A percentile compares a stretch with the other conserved stretches of the same genome.
Conservation (phyloP, 345 rosid species). For the Boechera stricta region DNA sequence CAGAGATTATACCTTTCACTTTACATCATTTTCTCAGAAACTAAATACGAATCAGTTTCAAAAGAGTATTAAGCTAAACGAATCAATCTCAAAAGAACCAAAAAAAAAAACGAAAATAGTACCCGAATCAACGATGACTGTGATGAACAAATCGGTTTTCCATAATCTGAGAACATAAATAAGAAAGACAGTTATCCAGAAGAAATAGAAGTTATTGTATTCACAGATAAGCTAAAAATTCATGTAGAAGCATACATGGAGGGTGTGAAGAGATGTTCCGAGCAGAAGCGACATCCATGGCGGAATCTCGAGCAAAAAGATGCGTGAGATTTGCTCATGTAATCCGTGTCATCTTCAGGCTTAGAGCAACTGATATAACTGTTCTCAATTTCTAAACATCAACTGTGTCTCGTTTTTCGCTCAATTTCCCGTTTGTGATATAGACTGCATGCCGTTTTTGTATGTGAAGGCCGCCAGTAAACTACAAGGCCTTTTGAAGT, state of each 20-base stretch:
- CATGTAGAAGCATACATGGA: conserved; percentile 42
- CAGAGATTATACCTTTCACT: not conserved
- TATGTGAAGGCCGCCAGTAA: not conserved
- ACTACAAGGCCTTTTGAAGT: conserved; percentile 1
- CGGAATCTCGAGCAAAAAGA: conserved; percentile 40
- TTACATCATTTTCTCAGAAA: conserved; percentile 30
- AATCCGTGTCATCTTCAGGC: conserved; percentile 59
- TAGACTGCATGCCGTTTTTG: conserved; percentile 34
- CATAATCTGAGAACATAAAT: conserved; percentile 45
- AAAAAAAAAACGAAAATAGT: not conserved
- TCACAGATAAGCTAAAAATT: not conserved
- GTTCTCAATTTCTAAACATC: conserved; percentile 7
- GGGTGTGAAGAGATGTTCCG: conserved; percentile 39
- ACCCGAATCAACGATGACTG: conserved; percentile 53
- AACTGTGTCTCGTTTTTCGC: conserved; percentile 23
- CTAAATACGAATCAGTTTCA: conserved; percentile 1
- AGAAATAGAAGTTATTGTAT: not conserved
- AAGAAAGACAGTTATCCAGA: not conserved
- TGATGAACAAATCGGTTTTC: conserved; percentile 41
- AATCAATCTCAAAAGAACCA: not conserved
- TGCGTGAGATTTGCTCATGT: conserved; percentile 45
- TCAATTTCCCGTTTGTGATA: not conserved
- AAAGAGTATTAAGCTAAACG: not conserved
- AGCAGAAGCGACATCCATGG: conserved; percentile 62
- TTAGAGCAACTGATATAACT: not conserved